Evolutionary conservation across 2,329 filamentous ascomycete species (phyloP).

Genomic region (Parastagonospora nodorum): DNA sequence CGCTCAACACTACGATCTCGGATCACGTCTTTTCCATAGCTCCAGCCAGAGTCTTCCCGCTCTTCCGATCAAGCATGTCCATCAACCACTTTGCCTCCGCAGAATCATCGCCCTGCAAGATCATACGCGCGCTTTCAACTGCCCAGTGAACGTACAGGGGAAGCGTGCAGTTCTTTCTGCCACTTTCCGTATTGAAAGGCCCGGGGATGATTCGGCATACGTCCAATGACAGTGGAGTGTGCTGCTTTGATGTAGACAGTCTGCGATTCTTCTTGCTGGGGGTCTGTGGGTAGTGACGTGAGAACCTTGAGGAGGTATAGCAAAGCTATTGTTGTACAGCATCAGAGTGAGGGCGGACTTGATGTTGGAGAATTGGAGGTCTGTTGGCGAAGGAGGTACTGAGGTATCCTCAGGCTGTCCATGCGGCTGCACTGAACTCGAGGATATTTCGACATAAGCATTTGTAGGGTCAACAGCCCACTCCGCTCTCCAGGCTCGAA

Average conservation of each 20-base stretch:
- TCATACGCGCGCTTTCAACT: conserved; percentile 21
- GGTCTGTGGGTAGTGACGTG: conserved; percentile 7
- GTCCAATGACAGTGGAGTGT: conserved; percentile 19
- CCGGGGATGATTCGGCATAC: conserved; percentile 27
- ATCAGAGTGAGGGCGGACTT: conserved; percentile 23
- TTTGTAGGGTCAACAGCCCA: not conserved
- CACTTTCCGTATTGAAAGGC: conserved; percentile 15
- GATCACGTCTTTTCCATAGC: not conserved
- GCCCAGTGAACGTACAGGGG: conserved; percentile 30
- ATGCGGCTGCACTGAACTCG: not conserved
- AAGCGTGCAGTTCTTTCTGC: conserved; percentile 6
- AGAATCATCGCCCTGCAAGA: conserved; percentile 18
- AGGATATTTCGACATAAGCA: not conserved
- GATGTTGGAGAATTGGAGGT: conserved; percentile 9
- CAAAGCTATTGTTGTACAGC: conserved; percentile 36
- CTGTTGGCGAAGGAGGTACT: not conserved
- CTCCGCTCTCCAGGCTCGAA: not conserved
- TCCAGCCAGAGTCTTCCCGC: conserved; percentile 1
- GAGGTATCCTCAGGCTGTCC: not conserved
- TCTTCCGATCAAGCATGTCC: conserved; percentile 3
- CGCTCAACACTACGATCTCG: too few species aligned
- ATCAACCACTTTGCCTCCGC: conserved; percentile 17
- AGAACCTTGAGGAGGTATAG: conserved; percentile 32
- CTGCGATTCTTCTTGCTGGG: not conserved
- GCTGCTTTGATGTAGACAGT: conserved; percentile 14